phyloP scores from a whole-genome alignment of 495 filamentous ascomycete genomes.

The Penicillium samsonianum region DNA sequence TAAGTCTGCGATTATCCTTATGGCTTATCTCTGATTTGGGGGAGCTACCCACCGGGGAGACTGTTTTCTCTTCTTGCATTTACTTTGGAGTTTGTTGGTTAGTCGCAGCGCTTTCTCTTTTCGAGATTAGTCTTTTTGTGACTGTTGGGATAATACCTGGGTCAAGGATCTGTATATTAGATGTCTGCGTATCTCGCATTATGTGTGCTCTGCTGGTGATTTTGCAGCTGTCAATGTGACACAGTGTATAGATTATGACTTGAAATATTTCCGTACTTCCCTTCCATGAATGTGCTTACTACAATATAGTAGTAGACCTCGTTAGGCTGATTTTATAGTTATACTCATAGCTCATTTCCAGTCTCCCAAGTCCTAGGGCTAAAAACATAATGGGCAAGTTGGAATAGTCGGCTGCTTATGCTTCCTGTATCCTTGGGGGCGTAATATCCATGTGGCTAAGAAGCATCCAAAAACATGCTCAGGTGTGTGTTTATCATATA shows the following conservation, averaged over 20 bases:
- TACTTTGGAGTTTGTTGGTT: conserved; percentile 46
- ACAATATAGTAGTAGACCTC: background rate
- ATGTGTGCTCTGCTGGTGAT: conserved; percentile 22
- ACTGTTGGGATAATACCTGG: conserved; percentile 42
- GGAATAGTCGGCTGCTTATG: too few species aligned
- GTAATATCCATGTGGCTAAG: too few species aligned
- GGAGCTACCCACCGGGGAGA: conserved; percentile 13
- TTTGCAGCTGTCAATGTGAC: conserved; percentile 19
- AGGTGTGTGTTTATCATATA: too few species aligned
- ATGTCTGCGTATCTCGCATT: conserved; percentile 32
- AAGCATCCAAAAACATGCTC: too few species aligned
- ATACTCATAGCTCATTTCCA: background rate
- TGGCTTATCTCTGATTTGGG: conserved; percentile 6
- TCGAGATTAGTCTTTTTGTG: conserved; percentile 33
- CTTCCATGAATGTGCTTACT: background rate
- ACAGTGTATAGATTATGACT: conserved; percentile 35
- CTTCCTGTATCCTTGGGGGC: too few species aligned
- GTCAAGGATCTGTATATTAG: conserved; percentile 44
- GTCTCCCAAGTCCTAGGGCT: background rate
- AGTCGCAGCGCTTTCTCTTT: conserved; percentile 41
- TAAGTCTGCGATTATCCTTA: conserved; percentile 26
- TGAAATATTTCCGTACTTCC: conserved; percentile 24
- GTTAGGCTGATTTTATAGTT: background rate
- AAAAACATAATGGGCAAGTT: too few species aligned
- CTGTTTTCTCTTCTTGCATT: conserved; percentile 40